Evolutionary conservation across 352 stramenopile genomes (phyloP).

Genomic region (Pythium sukuiense): DNA sequence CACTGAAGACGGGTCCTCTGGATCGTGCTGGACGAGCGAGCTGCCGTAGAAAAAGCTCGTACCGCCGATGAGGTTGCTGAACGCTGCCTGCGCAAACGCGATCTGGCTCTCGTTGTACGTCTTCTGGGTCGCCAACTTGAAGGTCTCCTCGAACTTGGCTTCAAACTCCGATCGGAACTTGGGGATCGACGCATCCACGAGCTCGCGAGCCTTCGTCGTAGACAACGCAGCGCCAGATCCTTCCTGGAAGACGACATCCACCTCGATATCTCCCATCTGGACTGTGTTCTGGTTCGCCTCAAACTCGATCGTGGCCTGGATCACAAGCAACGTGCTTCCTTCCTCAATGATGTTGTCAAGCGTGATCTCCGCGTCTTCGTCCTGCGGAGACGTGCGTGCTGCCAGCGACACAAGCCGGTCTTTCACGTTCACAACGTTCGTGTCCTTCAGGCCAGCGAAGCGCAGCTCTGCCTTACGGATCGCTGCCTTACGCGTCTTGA

Average conservation of each 20-base stretch:
- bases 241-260: constrained; percentile 76
- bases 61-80: constrained; percentile 90
- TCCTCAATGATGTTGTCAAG: constrained; percentile 75
- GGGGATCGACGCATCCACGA: constrained; percentile 10
- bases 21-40: constrained; percentile 67
- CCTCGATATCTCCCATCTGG: constrained; percentile 42
- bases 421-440: constrained; percentile 74
- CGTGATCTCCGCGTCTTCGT: constrained; percentile 47
- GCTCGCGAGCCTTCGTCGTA: constrained; percentile 11
- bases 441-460: constrained; percentile 55
- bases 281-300: constrained; percentile 32
- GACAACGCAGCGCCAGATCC: constrained; percentile 22
- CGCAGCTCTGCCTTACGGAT: constrained; percentile 49
- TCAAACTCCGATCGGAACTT: constrained; percentile 39
- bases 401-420: constrained; percentile 53
- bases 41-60: constrained; percentile 91
- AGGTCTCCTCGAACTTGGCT: constrained; percentile 53
- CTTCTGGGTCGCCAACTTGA: constrained; percentile 33
- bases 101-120: constrained; percentile 58
- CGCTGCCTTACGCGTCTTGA: constrained; percentile 34
- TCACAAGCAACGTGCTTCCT: constrained; percentile 60
- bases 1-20: constrained; percentile 32
- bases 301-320: constrained; percentile 63
- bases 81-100: constrained; percentile 76
- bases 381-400: constrained; percentile 23